Evolutionary conservation across 176 grass and related monocot genomes (phyloP).

Genomic region (Chloris gayana): DNA sequence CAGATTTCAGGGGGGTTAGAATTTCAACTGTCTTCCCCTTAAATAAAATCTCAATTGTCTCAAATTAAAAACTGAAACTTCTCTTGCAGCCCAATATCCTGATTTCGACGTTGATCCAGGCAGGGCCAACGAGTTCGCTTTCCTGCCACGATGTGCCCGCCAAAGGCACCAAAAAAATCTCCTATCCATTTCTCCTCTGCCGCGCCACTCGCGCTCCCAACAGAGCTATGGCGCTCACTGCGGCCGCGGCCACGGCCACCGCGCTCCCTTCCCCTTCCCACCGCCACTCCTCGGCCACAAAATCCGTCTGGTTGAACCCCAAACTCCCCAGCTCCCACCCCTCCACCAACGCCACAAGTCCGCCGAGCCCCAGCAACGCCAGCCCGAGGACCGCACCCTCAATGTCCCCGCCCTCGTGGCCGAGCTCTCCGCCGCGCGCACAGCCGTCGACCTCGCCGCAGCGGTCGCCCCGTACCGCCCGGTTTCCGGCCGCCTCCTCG

Average conservation of each 20-base stretch:
- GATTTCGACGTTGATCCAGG: no score
- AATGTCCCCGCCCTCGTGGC: conserved; percentile 58
- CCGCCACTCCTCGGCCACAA: conserved; percentile 24
- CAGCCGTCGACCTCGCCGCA: conserved; percentile 54
- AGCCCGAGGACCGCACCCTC: conserved; percentile 50
- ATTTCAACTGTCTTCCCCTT: no score
- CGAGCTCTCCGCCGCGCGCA: conserved; percentile 52
- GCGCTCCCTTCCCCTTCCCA: conserved; percentile 26
- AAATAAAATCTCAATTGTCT: background rate
- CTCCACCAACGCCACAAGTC: conserved; percentile 44
- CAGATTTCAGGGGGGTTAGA: background rate
- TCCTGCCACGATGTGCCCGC: background rate
- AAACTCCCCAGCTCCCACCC: conserved; percentile 45
- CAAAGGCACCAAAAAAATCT: conserved; percentile 42
- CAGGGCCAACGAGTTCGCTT: background rate
- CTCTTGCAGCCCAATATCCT: no score
- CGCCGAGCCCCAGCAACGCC: conserved; percentile 17
- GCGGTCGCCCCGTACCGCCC: conserved; percentile 60
- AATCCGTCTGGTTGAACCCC: conserved; percentile 58
- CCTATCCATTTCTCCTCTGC: conserved; percentile 41
- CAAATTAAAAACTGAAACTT: background rate
- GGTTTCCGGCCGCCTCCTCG: conserved; percentile 82
- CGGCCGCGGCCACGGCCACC: conserved; percentile 13
- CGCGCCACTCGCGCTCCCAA: conserved; percentile 2
- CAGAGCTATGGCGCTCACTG: conserved; percentile 34